Base-by-base conservation (phyloP, 495 filamentous ascomycete genomes). In the Hyaloscypha finlandica region DNA sequence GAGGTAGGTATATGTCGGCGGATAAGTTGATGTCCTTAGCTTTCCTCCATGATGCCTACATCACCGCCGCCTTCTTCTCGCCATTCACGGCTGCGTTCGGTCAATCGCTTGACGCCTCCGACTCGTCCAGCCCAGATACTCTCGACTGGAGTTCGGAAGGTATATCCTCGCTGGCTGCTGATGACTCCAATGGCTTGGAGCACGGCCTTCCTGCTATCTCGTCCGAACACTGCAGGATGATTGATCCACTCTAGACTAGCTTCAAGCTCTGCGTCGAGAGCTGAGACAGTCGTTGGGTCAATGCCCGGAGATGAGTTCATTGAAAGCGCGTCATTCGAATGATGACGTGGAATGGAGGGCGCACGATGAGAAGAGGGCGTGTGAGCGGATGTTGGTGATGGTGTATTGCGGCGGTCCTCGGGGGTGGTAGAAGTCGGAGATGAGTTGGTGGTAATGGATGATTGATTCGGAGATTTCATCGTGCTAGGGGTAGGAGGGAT, bases 171-270 rank as follows among this genome's bases (percentile, higher is more conserved):
- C 77, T 99, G 95, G 8, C 90, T 94, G 69, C 92, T 94, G 70
- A 98, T 97, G 56, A 97, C 93, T 42, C 95, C 95, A 68, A 99
- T 98, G 31, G 92, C 92, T 74, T 99, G 96, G 19, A 99, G 82
- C 2, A 99, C 94, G 14, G 94, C 92, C 78, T 99, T 99, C 71
- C 95, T 86, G 39, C 91, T 93, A 76, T 99, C 95, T n/a, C 95
- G 88, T 30, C 89, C 87, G 71, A 99, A 99, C 8, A 98, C 91
- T 2, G 94, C 94, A 6, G 95, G 96, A 74, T 99, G 96, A 71
- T 90, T 92, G 75, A 99, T 98, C 95, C 95, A 99, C 76, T 99
- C 95, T n/a, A 99, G 81, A n/a, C 90, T 89, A 11, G 91, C 83
- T 74, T 97, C 91, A 9, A 99, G 84, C 72, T 98, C 95, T 6